Evolutionary conservation across 2,329 filamentous ascomycete species (phyloP).

Genomic region (Aspergillus texensis): DNA sequence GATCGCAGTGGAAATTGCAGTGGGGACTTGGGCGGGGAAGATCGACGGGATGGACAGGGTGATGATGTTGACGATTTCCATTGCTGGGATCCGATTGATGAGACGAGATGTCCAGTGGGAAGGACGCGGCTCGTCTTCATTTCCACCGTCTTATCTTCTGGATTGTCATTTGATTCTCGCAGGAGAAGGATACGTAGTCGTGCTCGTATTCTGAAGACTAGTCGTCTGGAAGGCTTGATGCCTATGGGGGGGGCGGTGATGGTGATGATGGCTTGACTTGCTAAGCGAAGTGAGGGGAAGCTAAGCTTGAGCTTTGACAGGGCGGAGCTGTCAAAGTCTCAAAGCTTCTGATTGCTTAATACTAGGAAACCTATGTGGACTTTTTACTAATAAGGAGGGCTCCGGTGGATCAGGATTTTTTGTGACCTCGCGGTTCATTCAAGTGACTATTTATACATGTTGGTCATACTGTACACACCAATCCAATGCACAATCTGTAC

Average conservation of each 20-base stretch:
- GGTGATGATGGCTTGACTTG: background rate
- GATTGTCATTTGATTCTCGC: background rate
- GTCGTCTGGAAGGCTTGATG: no score
- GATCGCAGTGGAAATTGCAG: no score
- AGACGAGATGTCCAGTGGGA: no score
- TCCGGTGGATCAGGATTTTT: background rate
- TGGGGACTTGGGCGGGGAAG: background rate
- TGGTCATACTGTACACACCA: slow-evolving; percentile 1
- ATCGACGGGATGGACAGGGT: background rate
- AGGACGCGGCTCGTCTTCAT: no score
- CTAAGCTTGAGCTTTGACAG: background rate
- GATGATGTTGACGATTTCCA: background rate
- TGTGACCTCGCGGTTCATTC: background rate
- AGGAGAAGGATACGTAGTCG: background rate
- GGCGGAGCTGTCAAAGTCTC: background rate
- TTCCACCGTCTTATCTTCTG: no score
- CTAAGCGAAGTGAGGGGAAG: background rate
- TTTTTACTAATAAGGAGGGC: background rate
- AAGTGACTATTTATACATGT: slow-evolving; percentile 1
- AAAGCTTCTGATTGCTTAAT: background rate
- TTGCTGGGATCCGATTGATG: background rate
- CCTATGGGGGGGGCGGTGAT: background rate
- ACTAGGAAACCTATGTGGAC: background rate
- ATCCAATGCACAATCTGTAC: slow-evolving; percentile 14
- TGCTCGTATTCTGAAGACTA: background rate